Conservation (phyloP, 768 basidiomycete species). For the Naematelia encephala region DNA sequence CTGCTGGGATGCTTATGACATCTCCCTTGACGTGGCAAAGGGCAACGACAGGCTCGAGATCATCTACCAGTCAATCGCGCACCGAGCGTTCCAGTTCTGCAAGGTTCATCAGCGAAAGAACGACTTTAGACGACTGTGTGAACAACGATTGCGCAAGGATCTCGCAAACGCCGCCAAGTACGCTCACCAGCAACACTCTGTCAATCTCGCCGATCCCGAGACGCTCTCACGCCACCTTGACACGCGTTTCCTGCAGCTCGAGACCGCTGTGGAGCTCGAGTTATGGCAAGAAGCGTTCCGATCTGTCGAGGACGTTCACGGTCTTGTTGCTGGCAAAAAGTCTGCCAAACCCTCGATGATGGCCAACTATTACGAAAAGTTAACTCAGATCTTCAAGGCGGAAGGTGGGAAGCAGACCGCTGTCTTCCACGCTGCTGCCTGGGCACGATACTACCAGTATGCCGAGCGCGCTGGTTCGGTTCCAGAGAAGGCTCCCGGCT, state of each 20-base stretch:
- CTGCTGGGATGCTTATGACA: slow-evolving; percentile 97
- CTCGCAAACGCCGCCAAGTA: slow-evolving; percentile 93
- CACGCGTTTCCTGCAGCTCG: slow-evolving; percentile 93
- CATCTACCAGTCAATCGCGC: slow-evolving; percentile 95
- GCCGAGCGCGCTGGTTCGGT: slow-evolving; percentile 59
- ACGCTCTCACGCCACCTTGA: slow-evolving; percentile 93
- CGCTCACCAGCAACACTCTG: slow-evolving; percentile 84
- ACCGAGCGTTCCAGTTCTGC: slow-evolving; percentile 97
- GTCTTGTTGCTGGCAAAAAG: slow-evolving; percentile 81
- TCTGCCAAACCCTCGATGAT: slow-evolving; percentile 91
- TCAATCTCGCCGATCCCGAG: slow-evolving; percentile 93
- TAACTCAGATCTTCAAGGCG: slow-evolving; percentile 92
- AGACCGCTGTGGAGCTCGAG: slow-evolving; percentile 94
- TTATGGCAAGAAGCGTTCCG: slow-evolving; percentile 99
- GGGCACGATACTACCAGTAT: slow-evolving; percentile 74
- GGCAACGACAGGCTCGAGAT: slow-evolving; percentile 88
- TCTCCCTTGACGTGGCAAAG: slow-evolving; percentile 89
- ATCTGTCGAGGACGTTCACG: slow-evolving; percentile 96
- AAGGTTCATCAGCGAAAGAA: slow-evolving; percentile 88
- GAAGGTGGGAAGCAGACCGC: slow-evolving; percentile 66
- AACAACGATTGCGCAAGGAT: slow-evolving; percentile 84
- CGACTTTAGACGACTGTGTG: slow-evolving; percentile 94
- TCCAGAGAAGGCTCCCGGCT: slow-evolving; percentile 74
- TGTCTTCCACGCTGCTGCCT: slow-evolving; percentile 93
- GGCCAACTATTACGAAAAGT: slow-evolving; percentile 98